These are phyloP conservation scores for Ganoderma meredithae DNA, from an alignment of 1,284 basidiomycete species.

Conservation along the genomic window DNA sequence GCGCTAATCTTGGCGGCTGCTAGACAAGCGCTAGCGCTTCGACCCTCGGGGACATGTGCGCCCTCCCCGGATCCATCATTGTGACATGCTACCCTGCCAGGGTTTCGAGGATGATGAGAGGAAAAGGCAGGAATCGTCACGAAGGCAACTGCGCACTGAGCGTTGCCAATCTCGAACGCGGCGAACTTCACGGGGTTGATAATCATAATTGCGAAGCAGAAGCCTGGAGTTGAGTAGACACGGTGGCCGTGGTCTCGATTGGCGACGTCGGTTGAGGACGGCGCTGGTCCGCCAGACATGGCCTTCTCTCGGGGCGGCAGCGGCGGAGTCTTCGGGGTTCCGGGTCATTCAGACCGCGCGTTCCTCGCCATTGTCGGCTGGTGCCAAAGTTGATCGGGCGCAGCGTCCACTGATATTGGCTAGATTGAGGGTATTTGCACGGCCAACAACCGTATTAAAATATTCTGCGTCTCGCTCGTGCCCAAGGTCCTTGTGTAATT, in stretches of 20 bases:
- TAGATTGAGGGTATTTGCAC: conserved; percentile 37
- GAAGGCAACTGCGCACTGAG: conserved; percentile 20
- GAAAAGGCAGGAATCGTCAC: conserved; percentile 26
- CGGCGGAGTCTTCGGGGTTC: conserved; percentile 27
- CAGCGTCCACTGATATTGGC: conserved; percentile 32
- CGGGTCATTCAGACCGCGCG: conserved; percentile 34
- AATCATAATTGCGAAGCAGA: conserved; percentile 19
- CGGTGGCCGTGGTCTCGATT: conserved; percentile 13
- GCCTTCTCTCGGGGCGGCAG: not conserved
- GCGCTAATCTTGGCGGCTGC: conserved; percentile 18
- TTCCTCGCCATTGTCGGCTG: conserved; percentile 35
- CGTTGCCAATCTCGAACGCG: conserved; percentile 19
- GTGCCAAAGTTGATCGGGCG: conserved; percentile 33
- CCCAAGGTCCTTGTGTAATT: conserved; percentile 22
- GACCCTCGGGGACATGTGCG: conserved; percentile 13
- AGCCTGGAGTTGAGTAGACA: conserved; percentile 33
- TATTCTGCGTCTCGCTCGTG: conserved; percentile 25
- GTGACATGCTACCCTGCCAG: not conserved
- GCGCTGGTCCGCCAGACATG: not conserved
- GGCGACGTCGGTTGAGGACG: not conserved
- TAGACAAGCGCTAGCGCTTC: not conserved
- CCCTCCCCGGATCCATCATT: conserved; percentile 4
- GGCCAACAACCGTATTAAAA: conserved; percentile 18
- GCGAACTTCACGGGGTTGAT: conserved; percentile 9
- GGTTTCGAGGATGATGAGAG: conserved; percentile 21